phyloP scores from a whole-genome alignment of 768 basidiomycete species.

The Boletus eberwhitei region DNA sequence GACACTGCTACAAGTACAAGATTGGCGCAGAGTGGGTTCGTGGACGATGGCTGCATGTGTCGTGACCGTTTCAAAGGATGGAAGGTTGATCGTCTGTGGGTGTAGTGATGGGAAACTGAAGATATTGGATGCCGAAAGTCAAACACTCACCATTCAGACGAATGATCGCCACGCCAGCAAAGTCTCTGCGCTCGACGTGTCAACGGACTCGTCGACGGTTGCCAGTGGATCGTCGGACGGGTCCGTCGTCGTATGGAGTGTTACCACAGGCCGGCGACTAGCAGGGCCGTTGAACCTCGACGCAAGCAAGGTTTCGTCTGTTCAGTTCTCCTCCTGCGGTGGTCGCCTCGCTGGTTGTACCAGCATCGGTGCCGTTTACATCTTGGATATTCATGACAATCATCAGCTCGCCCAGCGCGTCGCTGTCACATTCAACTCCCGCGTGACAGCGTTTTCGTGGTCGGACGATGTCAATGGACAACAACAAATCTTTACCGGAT shows the following conservation, averaged over 20 bases:
- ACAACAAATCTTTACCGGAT: neutral
- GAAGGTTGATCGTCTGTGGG: constrained; percentile 1
- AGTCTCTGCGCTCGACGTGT: constrained; percentile 3
- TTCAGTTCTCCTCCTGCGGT: neutral
- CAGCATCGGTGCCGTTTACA: neutral
- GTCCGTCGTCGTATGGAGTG: constrained; percentile 1
- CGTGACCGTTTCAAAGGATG: constrained; percentile 1
- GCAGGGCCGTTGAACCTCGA: neutral
- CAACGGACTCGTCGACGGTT: neutral
- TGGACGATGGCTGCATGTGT: neutral
- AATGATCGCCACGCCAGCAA: neutral
- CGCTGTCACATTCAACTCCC: neutral
- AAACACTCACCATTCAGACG: neutral
- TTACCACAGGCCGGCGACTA: neutral
- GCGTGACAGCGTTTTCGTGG: neutral
- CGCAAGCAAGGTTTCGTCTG: neutral
- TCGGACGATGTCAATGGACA: neutral
- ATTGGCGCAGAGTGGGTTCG: neutral
- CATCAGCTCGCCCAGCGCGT: neutral
- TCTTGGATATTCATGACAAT: neutral
- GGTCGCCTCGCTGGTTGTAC: neutral
- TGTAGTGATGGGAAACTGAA: constrained; percentile 1
- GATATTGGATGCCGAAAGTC: neutral
- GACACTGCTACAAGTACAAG: neutral
- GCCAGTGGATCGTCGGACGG: constrained; percentile 5